Percentiles rank a stretch among this genome's conserved stretches.
These are phyloP conservation scores for Carex parvula DNA, from an alignment of 176 grass and related monocot species.

Conservation along the genomic window DNA sequence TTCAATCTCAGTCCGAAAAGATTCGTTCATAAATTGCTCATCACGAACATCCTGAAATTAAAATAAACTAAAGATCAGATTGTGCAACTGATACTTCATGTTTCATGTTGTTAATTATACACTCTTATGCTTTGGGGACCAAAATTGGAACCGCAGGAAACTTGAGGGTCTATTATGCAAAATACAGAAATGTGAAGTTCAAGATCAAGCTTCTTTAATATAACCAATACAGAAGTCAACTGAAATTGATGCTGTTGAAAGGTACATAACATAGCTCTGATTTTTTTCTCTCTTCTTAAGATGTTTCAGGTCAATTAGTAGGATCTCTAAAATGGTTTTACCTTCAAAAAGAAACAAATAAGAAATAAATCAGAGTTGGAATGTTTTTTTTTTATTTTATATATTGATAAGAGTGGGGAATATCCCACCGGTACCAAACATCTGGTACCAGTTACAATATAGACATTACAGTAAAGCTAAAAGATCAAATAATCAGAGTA, in stretches of 20 bases:
- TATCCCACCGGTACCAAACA: too few species aligned
- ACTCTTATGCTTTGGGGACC: neutral
- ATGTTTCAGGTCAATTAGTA: neutral
- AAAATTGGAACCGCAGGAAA: neutral
- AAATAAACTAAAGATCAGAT: neutral
- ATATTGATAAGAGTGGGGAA: too few species aligned
- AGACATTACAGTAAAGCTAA: too few species aligned
- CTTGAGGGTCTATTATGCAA: neutral
- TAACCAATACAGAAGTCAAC: neutral
- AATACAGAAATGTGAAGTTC: neutral
- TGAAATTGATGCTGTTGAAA: neutral
- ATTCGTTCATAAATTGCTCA: slow-evolving; percentile 40
- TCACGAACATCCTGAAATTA: slow-evolving; percentile 50
- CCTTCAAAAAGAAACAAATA: neutral
- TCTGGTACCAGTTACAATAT: too few species aligned
- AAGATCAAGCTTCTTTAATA: neutral
- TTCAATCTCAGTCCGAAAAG: slow-evolving; percentile 77
- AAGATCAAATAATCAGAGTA: neutral
- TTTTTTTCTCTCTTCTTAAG: neutral
- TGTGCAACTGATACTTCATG: neutral
- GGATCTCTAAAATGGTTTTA: neutral
- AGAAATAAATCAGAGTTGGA: neutral
- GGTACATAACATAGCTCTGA: neutral
- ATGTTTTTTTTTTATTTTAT: too few species aligned
- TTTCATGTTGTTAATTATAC: neutral